Conservation (phyloP, 169 alveolate genomes). For the Cryptosporidium sp. region DNA sequence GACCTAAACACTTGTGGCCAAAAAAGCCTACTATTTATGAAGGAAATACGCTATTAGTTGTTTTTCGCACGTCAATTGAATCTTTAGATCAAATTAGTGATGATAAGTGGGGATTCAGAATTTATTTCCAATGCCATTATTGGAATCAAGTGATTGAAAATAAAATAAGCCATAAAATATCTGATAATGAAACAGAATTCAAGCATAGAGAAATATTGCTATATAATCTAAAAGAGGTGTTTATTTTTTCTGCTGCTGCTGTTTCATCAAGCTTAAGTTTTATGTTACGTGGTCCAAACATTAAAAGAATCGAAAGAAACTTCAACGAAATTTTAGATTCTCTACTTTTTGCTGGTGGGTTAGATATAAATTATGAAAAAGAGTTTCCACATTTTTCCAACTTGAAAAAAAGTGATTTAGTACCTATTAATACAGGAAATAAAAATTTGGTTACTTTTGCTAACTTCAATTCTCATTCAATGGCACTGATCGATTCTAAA, state of each 20-base stretch:
- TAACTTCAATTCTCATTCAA: background rate
- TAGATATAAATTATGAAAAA: background rate
- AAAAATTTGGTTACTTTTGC: background rate
- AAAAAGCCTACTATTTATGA: slow-evolving; percentile 24
- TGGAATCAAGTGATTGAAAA: slow-evolving; percentile 18
- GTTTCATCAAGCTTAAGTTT: slow-evolving; percentile 50
- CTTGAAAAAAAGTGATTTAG: background rate
- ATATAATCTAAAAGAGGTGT: slow-evolving; percentile 5
- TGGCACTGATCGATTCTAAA: background rate
- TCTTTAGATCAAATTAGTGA: background rate
- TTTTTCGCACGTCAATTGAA: slow-evolving; percentile 5
- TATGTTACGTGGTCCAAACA: slow-evolving; percentile 74
- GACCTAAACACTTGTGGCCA: slow-evolving; percentile 18
- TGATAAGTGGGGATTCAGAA: slow-evolving; percentile 26
- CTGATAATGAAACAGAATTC: background rate
- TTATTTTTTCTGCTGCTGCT: slow-evolving; percentile 18
- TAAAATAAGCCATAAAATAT: background rate
- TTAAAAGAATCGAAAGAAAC: slow-evolving; percentile 7
- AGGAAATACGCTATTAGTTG: slow-evolving; percentile 34
- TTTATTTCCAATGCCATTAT: slow-evolving; percentile 29
- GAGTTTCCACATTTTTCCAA: background rate
- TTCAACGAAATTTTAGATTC: slow-evolving; percentile 47
- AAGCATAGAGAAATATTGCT: background rate
- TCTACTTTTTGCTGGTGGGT: slow-evolving; percentile 70
- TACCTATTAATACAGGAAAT: background rate